Conservation (phyloP, 2,329 filamentous ascomycete species). For the Colletotrichum gloeosporioides region DNA sequence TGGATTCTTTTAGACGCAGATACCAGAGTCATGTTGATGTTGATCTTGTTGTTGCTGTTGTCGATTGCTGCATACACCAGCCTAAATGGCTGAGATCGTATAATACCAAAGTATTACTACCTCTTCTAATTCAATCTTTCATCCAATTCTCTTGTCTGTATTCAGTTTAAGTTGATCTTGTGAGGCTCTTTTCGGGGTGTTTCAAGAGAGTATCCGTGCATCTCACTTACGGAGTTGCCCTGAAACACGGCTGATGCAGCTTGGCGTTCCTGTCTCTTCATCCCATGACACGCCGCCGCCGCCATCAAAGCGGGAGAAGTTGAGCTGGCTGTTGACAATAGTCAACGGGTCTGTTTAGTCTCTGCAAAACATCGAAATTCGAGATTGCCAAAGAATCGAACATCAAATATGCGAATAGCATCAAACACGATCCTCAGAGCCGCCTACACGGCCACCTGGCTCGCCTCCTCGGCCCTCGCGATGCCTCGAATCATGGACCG, state of each 20-base stretch:
- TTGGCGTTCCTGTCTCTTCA: neutral
- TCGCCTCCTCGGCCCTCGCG: conserved; percentile 1
- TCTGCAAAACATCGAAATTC: neutral
- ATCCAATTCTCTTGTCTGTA: neutral
- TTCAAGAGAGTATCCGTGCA: conserved; percentile 1
- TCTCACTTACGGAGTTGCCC: neutral
- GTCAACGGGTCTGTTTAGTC: neutral
- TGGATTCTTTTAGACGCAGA: neutral
- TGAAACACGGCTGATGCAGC: conserved; percentile 17
- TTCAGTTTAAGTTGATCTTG: accelerated
- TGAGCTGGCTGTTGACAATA: neutral
- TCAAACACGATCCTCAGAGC: neutral
- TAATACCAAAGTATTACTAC: neutral
- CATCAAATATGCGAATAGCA: conserved; percentile 4
- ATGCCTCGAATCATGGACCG: conserved; percentile 4
- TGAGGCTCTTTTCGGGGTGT: neutral
- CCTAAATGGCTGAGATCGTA: neutral
- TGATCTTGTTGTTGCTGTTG: neutral
- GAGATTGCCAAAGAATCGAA: neutral
- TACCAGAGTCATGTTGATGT: neutral
- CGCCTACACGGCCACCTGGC: neutral
- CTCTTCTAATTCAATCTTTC: neutral
- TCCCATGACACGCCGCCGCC: neutral
- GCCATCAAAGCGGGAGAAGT: neutral
- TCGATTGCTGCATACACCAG: neutral